Percentiles rank a stretch among this genome's conserved stretches.
Conservation (phyloP, 306 rosid genomes). For the Mimosa bimucronata region DNA sequence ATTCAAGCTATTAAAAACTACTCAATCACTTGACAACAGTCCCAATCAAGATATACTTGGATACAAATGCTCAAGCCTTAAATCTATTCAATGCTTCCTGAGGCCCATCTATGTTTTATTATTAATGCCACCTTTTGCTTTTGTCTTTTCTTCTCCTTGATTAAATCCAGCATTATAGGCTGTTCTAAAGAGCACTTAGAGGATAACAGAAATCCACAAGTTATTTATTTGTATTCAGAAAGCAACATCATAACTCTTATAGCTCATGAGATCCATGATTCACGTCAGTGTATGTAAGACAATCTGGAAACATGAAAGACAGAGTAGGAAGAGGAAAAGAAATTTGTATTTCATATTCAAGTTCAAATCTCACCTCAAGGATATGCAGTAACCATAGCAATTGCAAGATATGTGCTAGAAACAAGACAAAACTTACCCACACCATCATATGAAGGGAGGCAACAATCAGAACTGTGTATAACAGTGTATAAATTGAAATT, state of each 20-base stretch:
- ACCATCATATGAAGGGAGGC: not conserved
- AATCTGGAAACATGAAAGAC: constrained; percentile 21
- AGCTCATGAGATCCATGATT: constrained; percentile 8
- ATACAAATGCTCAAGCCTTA: too few species aligned
- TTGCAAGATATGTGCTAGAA: not conserved
- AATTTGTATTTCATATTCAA: not conserved
- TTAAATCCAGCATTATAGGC: not conserved
- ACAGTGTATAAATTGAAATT: not conserved
- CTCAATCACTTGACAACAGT: too few species aligned
- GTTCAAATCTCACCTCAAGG: not conserved
- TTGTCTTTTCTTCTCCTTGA: too few species aligned
- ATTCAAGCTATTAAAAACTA: too few species aligned
- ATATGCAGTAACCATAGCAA: not conserved
- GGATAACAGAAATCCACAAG: constrained; percentile 11
- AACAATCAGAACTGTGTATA: not conserved
- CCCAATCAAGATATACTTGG: too few species aligned
- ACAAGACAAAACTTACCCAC: not conserved
- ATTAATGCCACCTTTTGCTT: too few species aligned
- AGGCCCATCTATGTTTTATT: too few species aligned
- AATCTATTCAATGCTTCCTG: too few species aligned
- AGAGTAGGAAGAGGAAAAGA: constrained; percentile 16
- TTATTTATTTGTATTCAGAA: not conserved
- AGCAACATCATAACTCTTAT: not conserved
- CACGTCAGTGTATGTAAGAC: constrained; percentile 23
- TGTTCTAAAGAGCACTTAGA: not conserved